Conservation (phyloP, 352 stramenopile species). For the Heterotrichella gracilis region DNA sequence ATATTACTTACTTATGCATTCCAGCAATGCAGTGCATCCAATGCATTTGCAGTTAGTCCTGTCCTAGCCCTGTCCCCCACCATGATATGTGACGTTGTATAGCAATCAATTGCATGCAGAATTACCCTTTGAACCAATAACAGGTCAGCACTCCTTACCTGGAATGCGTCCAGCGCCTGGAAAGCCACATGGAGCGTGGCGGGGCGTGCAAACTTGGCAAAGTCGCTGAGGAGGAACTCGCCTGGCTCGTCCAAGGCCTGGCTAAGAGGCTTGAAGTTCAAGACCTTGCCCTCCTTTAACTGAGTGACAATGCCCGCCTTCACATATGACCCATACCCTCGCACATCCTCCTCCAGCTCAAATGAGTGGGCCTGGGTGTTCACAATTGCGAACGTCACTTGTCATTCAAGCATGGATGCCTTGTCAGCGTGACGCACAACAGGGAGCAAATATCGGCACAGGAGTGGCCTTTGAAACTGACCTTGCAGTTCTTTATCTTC, state of each 20-base stretch:
- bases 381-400: too few relatives aligned
- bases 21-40: too few relatives aligned
- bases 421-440: too few relatives aligned
- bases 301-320: constrained; percentile 52
- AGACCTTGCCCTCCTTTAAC: constrained; percentile 61
- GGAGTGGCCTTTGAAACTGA: too few relatives aligned
- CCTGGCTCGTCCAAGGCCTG: constrained; percentile 45
- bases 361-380: constrained; percentile 96
- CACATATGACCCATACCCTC: constrained; percentile 30
- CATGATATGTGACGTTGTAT: too few relatives aligned
- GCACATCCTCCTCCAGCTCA: constrained; percentile 46
- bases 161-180: constrained; percentile 44
- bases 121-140: too few relatives aligned
- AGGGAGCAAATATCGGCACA: too few relatives aligned
- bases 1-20: too few relatives aligned
- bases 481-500: constrained; percentile 34
- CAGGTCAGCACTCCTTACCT: constrained; percentile 30
- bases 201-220: constrained; percentile 70
- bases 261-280: constrained; percentile 55
- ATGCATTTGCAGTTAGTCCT: too few relatives aligned
- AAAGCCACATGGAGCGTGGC: constrained; percentile 52
- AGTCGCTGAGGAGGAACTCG: constrained; percentile 80
- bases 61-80: too few relatives aligned
- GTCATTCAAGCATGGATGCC: too few relatives aligned
- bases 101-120: too few relatives aligned